Percentiles rank a stretch among this genome's conserved stretches.
These are phyloP conservation scores for Vicia villosa DNA, from an alignment of 306 rosid species.

Conservation along the genomic window DNA sequence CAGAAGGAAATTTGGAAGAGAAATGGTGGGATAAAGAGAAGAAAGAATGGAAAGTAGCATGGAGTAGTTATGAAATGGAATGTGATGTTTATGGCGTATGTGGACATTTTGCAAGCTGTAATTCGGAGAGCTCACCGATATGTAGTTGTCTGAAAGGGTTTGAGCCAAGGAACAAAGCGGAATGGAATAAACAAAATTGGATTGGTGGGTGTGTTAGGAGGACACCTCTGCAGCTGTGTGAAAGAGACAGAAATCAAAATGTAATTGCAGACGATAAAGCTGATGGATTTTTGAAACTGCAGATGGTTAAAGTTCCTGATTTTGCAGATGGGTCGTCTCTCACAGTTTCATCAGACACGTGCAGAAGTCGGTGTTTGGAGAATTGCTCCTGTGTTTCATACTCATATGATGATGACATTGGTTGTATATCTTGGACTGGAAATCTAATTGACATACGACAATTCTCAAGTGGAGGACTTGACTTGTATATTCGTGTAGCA, in stretches of 20 bases:
- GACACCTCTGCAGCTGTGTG: conserved; percentile 28
- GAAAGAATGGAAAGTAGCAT: background rate
- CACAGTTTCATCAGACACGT: too few relatives aligned
- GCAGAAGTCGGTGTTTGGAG: too few relatives aligned
- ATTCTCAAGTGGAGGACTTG: too few relatives aligned
- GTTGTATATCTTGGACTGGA: too few relatives aligned
- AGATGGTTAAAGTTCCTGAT: conserved; percentile 41
- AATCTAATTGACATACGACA: too few relatives aligned
- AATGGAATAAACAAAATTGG: conserved; percentile 44
- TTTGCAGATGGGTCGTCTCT: background rate
- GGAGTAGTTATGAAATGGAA: background rate
- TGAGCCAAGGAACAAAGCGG: conserved; percentile 40
- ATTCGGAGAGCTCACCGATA: conserved; percentile 20
- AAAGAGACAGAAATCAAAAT: too few relatives aligned
- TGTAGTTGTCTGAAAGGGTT: conserved; percentile 57
- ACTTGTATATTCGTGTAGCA: too few relatives aligned
- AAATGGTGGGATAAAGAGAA: conserved; percentile 2
- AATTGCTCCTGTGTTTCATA: too few relatives aligned
- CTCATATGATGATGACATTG: too few relatives aligned
- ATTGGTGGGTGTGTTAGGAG: conserved; percentile 48
- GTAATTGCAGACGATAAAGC: background rate
- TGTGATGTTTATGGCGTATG: conserved; percentile 48
- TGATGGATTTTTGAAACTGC: conserved; percentile 44
- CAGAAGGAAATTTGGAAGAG: conserved; percentile 1
- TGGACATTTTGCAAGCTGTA: conserved; percentile 44